phyloP scores from a whole-genome alignment of 208 protist genomes.

The Leishmania braziliensis region DNA sequence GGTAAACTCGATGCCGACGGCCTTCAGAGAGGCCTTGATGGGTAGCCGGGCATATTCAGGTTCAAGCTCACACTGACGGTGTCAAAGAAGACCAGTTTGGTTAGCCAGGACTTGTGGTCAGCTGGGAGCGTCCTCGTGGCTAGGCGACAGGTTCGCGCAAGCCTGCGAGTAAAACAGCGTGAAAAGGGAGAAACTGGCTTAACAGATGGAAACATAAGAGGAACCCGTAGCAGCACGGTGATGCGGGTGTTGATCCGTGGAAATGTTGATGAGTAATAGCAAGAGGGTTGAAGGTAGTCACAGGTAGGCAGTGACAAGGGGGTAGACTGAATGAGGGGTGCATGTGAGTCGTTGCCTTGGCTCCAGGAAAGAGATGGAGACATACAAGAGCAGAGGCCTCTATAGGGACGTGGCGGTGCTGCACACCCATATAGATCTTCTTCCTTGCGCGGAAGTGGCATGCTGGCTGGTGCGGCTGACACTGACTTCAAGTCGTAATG shows the following conservation, averaged over 20 bases:
- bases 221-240: background rate
- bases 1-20: slow-evolving; percentile 36
- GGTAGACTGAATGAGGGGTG: background rate
- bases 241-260: background rate
- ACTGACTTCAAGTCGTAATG: background rate
- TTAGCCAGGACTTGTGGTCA: slow-evolving; percentile 40
- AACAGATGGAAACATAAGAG: background rate
- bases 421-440: background rate
- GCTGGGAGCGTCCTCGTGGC: slow-evolving; percentile 3
- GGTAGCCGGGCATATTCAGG: slow-evolving; percentile 44
- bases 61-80: slow-evolving; percentile 52
- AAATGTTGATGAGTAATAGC: background rate
- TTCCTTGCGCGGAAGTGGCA: background rate
- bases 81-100: slow-evolving; percentile 58
- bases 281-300: background rate
- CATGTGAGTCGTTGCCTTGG: background rate
- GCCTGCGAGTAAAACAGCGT: background rate
- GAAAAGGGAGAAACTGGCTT: background rate
- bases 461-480: background rate
- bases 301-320: background rate
- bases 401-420: background rate
- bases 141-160: background rate
- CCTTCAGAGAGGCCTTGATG: slow-evolving; percentile 38
- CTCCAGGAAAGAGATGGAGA: background rate
- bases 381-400: background rate